Evolutionary conservation across 2,329 filamentous ascomycete genomes (phyloP).

Genomic region (Didymella segeticola): DNA sequence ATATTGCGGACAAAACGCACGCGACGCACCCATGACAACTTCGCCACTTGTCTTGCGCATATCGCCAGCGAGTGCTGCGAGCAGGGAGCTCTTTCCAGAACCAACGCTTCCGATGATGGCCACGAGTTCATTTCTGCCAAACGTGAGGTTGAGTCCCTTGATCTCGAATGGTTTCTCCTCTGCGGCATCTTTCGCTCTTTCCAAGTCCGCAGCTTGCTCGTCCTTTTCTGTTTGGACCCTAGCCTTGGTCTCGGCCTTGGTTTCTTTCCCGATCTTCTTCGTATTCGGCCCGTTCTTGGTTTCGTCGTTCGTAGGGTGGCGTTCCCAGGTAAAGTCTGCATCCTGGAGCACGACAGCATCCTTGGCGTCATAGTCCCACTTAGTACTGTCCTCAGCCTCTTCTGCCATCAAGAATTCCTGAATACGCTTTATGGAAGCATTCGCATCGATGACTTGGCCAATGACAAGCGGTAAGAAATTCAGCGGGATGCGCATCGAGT

Average conservation of each 20-base stretch:
- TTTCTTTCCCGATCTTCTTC: slow-evolving; percentile 57
- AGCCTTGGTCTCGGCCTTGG: slow-evolving; percentile 47
- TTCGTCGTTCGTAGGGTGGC: slow-evolving; percentile 60
- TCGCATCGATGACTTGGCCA: slow-evolving; percentile 88
- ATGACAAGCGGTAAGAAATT: slow-evolving; percentile 89
- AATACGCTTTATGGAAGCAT: slow-evolving; percentile 82
- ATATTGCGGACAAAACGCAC: slow-evolving; percentile 94
- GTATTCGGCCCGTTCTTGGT: slow-evolving; percentile 47
- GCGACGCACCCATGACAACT: slow-evolving; percentile 75
- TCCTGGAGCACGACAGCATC: slow-evolving; percentile 71
- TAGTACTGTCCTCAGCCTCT: slow-evolving; percentile 77
- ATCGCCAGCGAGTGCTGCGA: slow-evolving; percentile 88
- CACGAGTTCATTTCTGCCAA: slow-evolving; percentile 77
- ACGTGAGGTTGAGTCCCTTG: slow-evolving; percentile 69
- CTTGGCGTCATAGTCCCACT: slow-evolving; percentile 60
- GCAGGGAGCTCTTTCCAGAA: slow-evolving; percentile 86
- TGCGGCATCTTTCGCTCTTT: slow-evolving; percentile 31
- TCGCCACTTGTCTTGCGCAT: slow-evolving; percentile 84
- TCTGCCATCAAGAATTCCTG: slow-evolving; percentile 88
- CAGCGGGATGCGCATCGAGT: slow-evolving; percentile 85
- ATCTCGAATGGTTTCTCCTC: slow-evolving; percentile 75
- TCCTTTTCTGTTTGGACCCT: slow-evolving; percentile 27
- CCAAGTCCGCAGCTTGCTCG: slow-evolving; percentile 52
- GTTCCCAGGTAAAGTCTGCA: slow-evolving; percentile 89
- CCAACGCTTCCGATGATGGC: slow-evolving; percentile 90